Evolutionary conservation across 208 protist species (phyloP).

Genomic region (Trypanosoma melophagium): DNA sequence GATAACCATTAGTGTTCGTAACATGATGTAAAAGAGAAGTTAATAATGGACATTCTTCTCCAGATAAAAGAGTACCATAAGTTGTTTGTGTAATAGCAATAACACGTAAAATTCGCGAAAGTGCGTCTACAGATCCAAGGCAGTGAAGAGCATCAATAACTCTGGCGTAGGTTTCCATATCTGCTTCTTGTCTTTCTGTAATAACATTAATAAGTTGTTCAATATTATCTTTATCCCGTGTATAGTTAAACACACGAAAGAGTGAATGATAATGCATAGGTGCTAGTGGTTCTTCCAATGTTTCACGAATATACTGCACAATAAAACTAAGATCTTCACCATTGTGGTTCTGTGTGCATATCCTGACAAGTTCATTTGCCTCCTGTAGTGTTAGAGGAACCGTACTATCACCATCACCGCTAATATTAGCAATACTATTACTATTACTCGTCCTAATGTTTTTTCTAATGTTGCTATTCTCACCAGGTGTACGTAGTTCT

Average conservation of each 20-base stretch:
- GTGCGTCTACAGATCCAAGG: conserved; percentile 50
- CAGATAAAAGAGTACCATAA: conserved; percentile 45
- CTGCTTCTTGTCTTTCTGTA: conserved; percentile 46
- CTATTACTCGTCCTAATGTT: not conserved
- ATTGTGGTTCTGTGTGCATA: conserved; percentile 70
- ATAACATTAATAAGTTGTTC: conserved; percentile 82
- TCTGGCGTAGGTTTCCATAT: conserved; percentile 69
- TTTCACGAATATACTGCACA: conserved; percentile 80
- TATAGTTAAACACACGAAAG: conserved; percentile 78
- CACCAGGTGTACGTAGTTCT: conserved; percentile 27
- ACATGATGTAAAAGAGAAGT: conserved; percentile 79
- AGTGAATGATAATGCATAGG: conserved; percentile 77
- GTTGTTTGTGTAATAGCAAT: conserved; percentile 47
- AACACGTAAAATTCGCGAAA: conserved; percentile 46
- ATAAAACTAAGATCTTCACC: conserved; percentile 56
- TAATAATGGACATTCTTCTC: conserved; percentile 46
- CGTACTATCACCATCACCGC: no score
- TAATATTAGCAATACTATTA: no score
- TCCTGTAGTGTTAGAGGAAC: conserved; percentile 29
- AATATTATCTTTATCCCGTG: conserved; percentile 61
- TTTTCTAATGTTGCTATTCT: not conserved
- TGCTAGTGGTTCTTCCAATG: conserved; percentile 51
- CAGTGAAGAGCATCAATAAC: conserved; percentile 74
- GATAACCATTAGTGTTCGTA: conserved; percentile 33
- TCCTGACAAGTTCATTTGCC: conserved; percentile 67